A percentile compares a stretch with the other conserved stretches of the same genome.
Conservation (phyloP, 129 eudicot species). For the Sambucus nigra region DNA sequence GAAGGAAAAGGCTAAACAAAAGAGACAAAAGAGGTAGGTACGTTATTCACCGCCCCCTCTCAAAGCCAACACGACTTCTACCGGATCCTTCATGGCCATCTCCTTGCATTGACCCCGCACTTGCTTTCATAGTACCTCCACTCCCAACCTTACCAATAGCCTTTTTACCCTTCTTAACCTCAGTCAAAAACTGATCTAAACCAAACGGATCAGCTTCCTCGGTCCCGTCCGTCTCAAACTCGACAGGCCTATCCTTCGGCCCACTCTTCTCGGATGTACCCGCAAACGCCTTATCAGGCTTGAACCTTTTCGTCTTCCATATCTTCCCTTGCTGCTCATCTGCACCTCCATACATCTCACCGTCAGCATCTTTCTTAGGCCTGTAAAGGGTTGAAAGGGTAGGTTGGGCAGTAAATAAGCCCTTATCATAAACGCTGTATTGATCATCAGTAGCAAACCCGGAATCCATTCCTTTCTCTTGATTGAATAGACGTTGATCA, state of each 20-base stretch:
- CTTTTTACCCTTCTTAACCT: conserved; percentile 69
- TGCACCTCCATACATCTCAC: conserved; percentile 76
- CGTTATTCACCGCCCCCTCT: conserved; percentile 38
- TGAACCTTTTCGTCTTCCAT: conserved; percentile 67
- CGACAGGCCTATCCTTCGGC: conserved; percentile 61
- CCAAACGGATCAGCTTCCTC: conserved; percentile 91
- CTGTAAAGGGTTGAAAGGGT: conserved; percentile 78
- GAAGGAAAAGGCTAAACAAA: too few species aligned
- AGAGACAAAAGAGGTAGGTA: too few species aligned
- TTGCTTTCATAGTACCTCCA: conserved; percentile 79
- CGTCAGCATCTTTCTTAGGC: conserved; percentile 75
- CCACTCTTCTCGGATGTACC: conserved; percentile 52
- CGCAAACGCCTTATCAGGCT: conserved; percentile 68
- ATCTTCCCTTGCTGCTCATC: conserved; percentile 83
- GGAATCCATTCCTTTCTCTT: conserved; percentile 90
- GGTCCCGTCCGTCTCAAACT: conserved; percentile 58
- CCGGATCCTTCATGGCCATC: conserved; percentile 63
- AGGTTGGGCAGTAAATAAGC: conserved; percentile 69
- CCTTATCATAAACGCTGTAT: conserved; percentile 66
- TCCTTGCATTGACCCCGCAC: conserved; percentile 59
- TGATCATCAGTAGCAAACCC: conserved; percentile 80
- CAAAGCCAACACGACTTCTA: conserved; percentile 53
- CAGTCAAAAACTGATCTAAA: conserved; percentile 66
- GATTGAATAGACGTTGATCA: conserved; percentile 78
- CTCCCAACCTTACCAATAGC: conserved; percentile 71